These are phyloP conservation scores for Clonostachys byssicola DNA, from an alignment of 2,329 filamentous ascomycete species.

Conservation along the genomic window DNA sequence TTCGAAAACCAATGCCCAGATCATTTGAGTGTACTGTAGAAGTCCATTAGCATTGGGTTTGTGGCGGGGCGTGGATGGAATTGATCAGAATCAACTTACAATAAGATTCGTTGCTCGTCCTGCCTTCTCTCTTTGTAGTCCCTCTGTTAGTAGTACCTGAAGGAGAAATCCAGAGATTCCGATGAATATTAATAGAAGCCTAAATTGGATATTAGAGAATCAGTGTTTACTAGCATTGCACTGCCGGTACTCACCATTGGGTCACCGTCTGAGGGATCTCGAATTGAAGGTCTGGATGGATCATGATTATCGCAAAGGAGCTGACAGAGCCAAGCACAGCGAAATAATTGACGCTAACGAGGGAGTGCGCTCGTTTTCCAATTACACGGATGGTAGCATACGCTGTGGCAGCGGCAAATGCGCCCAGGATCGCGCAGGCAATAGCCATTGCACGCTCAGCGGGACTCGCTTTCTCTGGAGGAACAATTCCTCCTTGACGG, in stretches of 20 bases:
- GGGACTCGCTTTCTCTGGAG: conserved; percentile 36
- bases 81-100: conserved; percentile 6
- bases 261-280: conserved; percentile 17
- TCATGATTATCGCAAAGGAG: conserved; percentile 53
- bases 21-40: conserved; percentile 26
- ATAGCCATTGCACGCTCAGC: conserved; percentile 63
- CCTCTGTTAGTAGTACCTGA: conserved; percentile 73
- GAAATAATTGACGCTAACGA: conserved; percentile 78
- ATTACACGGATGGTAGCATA: conserved; percentile 73
- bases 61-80: too few species aligned
- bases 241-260: conserved; percentile 15
- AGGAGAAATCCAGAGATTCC: conserved; percentile 72
- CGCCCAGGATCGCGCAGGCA: conserved; percentile 61
- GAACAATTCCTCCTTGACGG: conserved; percentile 12
- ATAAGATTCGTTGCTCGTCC: conserved; percentile 23
- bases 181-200: conserved; percentile 56
- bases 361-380: conserved; percentile 68
- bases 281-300: conserved; percentile 33
- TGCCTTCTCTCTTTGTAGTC: conserved; percentile 63
- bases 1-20: conserved; percentile 30
- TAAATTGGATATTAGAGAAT: conserved; percentile 17
- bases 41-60: conserved; percentile 7
- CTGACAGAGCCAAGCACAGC: conserved; percentile 62
- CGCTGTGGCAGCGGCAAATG: conserved; percentile 64
- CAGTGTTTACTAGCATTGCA: conserved; percentile 3